Evolutionary conservation across 2,329 filamentous ascomycete genomes (phyloP).

Genomic region (Fusarium liriodendri): DNA sequence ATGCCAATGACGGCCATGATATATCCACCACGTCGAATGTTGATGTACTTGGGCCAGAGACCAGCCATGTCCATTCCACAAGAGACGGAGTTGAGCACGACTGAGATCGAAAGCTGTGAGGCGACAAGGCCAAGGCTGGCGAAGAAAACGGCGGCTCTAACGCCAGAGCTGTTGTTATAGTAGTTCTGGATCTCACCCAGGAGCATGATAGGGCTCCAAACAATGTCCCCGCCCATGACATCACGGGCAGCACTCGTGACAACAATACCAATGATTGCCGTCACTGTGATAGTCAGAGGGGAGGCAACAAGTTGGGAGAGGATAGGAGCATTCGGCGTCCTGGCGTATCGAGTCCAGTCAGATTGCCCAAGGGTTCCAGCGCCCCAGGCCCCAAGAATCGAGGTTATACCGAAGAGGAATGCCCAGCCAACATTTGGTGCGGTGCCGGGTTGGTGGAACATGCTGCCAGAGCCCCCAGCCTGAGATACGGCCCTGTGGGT

Average conservation of each 20-base stretch:
- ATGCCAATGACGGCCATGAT: slow-evolving; percentile 59
- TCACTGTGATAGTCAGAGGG: slow-evolving; percentile 41
- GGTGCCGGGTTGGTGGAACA: slow-evolving; percentile 35
- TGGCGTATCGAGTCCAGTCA: slow-evolving; percentile 45
- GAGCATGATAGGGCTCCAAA: slow-evolving; percentile 43
- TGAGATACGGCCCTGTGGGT: slow-evolving; percentile 30
- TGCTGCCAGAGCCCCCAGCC: slow-evolving; percentile 33
- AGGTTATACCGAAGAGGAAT: slow-evolving; percentile 47
- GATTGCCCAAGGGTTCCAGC: slow-evolving; percentile 43
- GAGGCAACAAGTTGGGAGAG: slow-evolving; percentile 40
- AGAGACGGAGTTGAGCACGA: slow-evolving; percentile 60
- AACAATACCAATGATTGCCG: slow-evolving; percentile 43
- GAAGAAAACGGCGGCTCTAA: slow-evolving; percentile 43
- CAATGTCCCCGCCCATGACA: slow-evolving; percentile 35
- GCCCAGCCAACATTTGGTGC: slow-evolving; percentile 43
- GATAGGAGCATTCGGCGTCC: slow-evolving; percentile 23
- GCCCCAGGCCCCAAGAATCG: slow-evolving; percentile 43
- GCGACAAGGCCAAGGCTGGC: slow-evolving; percentile 38
- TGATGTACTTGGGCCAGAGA: slow-evolving; percentile 64
- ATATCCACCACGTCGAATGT: slow-evolving; percentile 65
- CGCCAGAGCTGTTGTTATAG: slow-evolving; percentile 37
- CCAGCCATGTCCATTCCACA: slow-evolving; percentile 67
- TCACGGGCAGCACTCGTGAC: slow-evolving; percentile 40
- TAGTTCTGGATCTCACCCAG: slow-evolving; percentile 42
- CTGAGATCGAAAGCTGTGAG: slow-evolving; percentile 42